Evolutionary conservation across 2,329 filamentous ascomycete genomes (phyloP).

Genomic region (Thelonectria discophora): DNA sequence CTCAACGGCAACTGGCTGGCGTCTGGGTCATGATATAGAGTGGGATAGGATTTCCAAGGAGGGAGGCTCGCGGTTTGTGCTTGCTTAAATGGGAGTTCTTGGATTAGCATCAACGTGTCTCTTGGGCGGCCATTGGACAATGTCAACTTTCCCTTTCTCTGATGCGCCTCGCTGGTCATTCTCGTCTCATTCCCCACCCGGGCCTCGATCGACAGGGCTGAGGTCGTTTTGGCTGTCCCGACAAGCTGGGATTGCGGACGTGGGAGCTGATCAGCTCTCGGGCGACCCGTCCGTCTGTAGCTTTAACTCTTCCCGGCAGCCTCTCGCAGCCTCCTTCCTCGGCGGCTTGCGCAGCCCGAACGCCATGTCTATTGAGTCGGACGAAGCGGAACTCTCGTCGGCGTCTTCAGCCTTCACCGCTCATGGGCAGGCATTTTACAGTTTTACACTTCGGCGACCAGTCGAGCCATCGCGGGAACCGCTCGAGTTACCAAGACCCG

Average conservation of each 20-base stretch:
- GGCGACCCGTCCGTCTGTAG: constrained; percentile 29
- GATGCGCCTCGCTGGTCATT: background rate
- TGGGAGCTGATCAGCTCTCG: background rate
- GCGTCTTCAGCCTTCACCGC: background rate
- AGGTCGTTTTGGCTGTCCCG: background rate
- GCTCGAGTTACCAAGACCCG: constrained; percentile 10
- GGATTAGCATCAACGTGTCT: constrained; percentile 11
- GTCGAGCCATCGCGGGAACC: constrained; percentile 20
- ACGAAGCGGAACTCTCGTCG: constrained; percentile 25
- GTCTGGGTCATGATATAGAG: constrained; percentile 36
- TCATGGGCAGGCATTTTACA: constrained; percentile 19
- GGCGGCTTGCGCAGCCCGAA: constrained; percentile 17
- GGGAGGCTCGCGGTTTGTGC: constrained; percentile 17
- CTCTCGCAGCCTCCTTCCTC: constrained; percentile 13
- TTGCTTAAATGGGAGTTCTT: constrained; percentile 23
- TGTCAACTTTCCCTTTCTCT: constrained; percentile 11
- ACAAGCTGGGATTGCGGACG: background rate
- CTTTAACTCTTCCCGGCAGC: constrained; percentile 24
- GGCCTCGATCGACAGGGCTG: background rate
- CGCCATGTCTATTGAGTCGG: constrained; percentile 28
- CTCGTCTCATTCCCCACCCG: background rate
- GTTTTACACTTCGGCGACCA: constrained; percentile 22
- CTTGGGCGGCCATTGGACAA: constrained; percentile 11
- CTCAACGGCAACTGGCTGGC: constrained; percentile 23
- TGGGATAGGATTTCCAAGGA: constrained; percentile 27